Evolutionary conservation across 2,329 filamentous ascomycete species (phyloP).

Genomic region (Phialocephala subalpina): DNA sequence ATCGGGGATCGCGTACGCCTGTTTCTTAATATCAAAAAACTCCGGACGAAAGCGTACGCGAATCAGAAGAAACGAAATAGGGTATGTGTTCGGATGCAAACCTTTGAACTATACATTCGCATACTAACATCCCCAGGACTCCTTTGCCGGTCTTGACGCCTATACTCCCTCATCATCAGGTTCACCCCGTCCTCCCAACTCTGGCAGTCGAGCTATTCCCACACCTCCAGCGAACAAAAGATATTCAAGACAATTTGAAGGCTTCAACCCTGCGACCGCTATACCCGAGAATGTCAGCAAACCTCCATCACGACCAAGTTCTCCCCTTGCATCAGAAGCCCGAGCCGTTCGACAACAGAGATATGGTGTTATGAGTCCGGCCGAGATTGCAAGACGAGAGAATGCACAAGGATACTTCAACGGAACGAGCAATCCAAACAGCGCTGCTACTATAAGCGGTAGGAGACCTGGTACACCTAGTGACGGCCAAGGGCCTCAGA

Average conservation of each 20-base stretch:
- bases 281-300: slow-evolving; percentile 54
- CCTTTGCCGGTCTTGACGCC: slow-evolving; percentile 79
- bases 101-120: not conserved
- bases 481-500: slow-evolving; percentile 68
- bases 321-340: slow-evolving; percentile 57
- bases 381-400: slow-evolving; percentile 59
- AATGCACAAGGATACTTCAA: slow-evolving; percentile 60
- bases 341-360: slow-evolving; percentile 51
- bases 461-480: slow-evolving; percentile 68
- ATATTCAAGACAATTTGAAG: slow-evolving; percentile 69
- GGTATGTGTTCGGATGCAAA: slow-evolving; percentile 58
- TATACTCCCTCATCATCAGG: slow-evolving; percentile 69
- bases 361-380: slow-evolving; percentile 66
- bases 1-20: slow-evolving; percentile 95
- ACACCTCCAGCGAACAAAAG: slow-evolving; percentile 63
- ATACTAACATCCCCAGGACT: slow-evolving; percentile 67
- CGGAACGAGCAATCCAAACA: slow-evolving; percentile 55
- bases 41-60: slow-evolving; percentile 78
- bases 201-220: slow-evolving; percentile 55
- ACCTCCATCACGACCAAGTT: slow-evolving; percentile 72
- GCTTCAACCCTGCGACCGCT: slow-evolving; percentile 37
- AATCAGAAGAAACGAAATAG: slow-evolving; percentile 86
- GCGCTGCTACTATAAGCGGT: slow-evolving; percentile 59
- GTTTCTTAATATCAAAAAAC: slow-evolving; percentile 83
- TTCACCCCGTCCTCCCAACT: slow-evolving; percentile 68